These are phyloP conservation scores for Cyclostephanos tholiformis DNA, from an alignment of 108 stramenopile genomes.

Conservation along the genomic window DNA sequence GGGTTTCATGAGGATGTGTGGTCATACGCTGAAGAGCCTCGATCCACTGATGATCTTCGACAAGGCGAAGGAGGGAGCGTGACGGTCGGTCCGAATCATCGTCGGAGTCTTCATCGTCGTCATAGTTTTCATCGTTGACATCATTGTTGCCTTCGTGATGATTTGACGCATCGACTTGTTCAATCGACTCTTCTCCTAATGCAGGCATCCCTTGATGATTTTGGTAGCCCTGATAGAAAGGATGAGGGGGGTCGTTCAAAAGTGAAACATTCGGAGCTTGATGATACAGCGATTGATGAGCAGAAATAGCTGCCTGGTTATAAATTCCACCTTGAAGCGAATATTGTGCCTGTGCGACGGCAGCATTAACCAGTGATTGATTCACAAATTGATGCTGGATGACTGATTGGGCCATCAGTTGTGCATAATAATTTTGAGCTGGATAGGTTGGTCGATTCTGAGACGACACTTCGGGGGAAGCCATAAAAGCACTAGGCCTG, in stretches of 20 bases:
- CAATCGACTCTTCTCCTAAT: neutral
- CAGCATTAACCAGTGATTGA: neutral
- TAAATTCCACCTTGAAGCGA: neutral
- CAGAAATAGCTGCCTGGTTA: neutral
- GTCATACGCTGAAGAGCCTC: slow-evolving; percentile 51
- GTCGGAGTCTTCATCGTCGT: too few relatives aligned
- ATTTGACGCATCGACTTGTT: neutral
- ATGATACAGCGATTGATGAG: neutral
- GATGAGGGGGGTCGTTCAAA: neutral
- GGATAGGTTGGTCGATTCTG: neutral
- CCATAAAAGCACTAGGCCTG: neutral
- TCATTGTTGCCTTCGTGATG: too few relatives aligned
- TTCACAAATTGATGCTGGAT: neutral
- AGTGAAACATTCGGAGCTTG: neutral
- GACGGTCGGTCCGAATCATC: slow-evolving; percentile 17
- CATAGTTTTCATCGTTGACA: neutral
- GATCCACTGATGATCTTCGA: slow-evolving; percentile 64
- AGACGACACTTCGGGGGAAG: neutral
- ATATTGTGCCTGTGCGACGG: neutral
- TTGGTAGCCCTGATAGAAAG: neutral
- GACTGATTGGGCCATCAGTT: neutral
- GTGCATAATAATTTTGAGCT: neutral
- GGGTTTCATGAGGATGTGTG: slow-evolving; percentile 50
- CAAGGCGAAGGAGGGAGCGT: slow-evolving; percentile 29
- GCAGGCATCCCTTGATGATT: neutral